phyloP scores from a whole-genome alignment of 176 grass and related monocot genomes.

The Ananas comosus region DNA sequence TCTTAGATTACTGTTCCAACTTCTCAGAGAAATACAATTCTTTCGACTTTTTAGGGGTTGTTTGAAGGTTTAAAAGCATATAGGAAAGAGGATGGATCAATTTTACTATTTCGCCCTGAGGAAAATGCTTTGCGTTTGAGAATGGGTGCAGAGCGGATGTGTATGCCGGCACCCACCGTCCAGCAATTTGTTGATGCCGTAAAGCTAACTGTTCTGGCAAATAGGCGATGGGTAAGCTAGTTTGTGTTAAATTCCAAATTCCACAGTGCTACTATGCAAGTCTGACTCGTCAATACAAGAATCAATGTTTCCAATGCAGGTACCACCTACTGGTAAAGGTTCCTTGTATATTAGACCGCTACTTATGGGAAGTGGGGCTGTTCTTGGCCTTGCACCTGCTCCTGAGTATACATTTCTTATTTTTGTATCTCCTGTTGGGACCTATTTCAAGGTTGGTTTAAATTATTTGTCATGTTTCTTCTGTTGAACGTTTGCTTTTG shows the following conservation, averaged over 20 bases:
- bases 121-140: conserved; percentile 86
- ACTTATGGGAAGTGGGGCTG: conserved; percentile 73
- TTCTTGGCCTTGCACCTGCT: conserved; percentile 89
- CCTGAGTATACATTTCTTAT: conserved; percentile 92
- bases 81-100: conserved; percentile 58
- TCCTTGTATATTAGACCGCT: conserved; percentile 88
- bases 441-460: conserved; percentile 82
- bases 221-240: conserved; percentile 67
- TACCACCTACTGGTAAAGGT: conserved; percentile 87
- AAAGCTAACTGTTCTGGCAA: conserved; percentile 78
- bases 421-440: conserved; percentile 92
- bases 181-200: conserved; percentile 82
- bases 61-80: conserved; percentile 92
- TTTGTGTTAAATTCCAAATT: conserved; percentile 36
- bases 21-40: neutral
- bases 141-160: conserved; percentile 77
- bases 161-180: conserved; percentile 71
- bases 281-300: neutral
- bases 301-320: conserved; percentile 20
- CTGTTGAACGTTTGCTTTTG: conserved; percentile 2
- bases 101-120: conserved; percentile 82
- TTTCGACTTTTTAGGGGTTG: conserved; percentile 44
- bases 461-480: neutral
- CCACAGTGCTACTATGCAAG: conserved; percentile 18
- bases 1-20: neutral